Percentiles rank a stretch among this genome's conserved stretches.
These are phyloP conservation scores for Phaeosphaeriaceae sp. DNA, from an alignment of 2,329 filamentous ascomycete species.

Conservation along the genomic window DNA sequence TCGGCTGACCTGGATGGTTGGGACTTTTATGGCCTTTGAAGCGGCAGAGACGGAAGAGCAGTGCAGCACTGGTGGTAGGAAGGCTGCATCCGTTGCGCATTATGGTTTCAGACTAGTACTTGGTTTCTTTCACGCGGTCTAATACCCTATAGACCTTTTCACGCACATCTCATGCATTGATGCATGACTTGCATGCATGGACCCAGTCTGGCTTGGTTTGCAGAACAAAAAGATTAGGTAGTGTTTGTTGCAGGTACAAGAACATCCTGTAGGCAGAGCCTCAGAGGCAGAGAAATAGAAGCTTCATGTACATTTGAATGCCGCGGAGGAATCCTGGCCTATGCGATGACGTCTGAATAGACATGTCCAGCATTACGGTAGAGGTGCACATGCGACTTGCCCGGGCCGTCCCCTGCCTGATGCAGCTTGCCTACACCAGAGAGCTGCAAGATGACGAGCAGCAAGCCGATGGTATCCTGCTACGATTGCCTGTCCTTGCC, in stretches of 20 bases:
- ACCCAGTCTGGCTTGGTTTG: conserved; percentile 30
- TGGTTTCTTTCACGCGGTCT: conserved; percentile 27
- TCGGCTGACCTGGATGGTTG: conserved; percentile 63
- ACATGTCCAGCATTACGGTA: conserved; percentile 1
- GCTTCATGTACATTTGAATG: conserved; percentile 17
- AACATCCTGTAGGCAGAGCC: conserved; percentile 28
- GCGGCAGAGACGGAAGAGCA: conserved; percentile 5
- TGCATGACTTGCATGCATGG: conserved; percentile 22
- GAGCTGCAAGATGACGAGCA: conserved; percentile 14
- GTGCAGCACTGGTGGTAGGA: conserved; percentile 15
- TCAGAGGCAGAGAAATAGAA: conserved; percentile 28
- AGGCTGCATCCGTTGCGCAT: conserved; percentile 19
- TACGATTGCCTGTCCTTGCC: conserved; percentile 2
- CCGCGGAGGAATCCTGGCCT: background rate
- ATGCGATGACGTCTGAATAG: background rate
- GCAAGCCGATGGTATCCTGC: background rate
- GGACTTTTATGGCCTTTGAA: conserved; percentile 67
- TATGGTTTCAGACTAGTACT: conserved; percentile 13
- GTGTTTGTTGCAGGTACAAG: conserved; percentile 31
- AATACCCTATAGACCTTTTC: conserved; percentile 34
- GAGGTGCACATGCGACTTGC: conserved; percentile 7
- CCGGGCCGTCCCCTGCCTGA: conserved; percentile 17
- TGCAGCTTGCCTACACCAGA: conserved; percentile 6
- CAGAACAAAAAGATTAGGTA: conserved; percentile 36
- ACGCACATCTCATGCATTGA: conserved; percentile 29